Percentiles rank a stretch among this genome's conserved stretches.
Evolutionary conservation across 495 filamentous ascomycete species (phyloP).

Genomic region (Recurvomyces mirabilis): DNA sequence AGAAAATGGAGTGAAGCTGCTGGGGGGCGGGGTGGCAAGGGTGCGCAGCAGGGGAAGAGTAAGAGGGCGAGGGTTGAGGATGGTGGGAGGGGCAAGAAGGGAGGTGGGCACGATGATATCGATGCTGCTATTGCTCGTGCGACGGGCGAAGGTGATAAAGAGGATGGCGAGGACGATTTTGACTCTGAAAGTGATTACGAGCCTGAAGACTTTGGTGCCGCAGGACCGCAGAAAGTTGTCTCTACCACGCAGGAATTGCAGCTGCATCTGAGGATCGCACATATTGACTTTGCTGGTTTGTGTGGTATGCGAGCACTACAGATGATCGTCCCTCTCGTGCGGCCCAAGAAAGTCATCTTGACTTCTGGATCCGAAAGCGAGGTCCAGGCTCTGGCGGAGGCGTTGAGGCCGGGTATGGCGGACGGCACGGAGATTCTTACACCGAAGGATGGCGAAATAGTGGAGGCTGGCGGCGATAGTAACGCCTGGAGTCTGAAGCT

Average conservation of each 20-base stretch:
- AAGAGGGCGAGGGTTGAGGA: conserved; percentile 11
- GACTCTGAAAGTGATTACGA: conserved; percentile 44
- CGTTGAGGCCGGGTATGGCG: conserved; percentile 44
- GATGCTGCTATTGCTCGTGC: conserved; percentile 16
- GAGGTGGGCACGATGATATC: conserved; percentile 10
- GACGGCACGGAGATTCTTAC: conserved; percentile 50
- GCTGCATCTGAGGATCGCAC: conserved; percentile 64
- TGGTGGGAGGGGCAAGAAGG: background rate
- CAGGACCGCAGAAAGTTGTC: conserved; percentile 62
- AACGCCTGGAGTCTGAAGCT: conserved; percentile 95
- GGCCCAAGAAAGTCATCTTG: conserved; percentile 85
- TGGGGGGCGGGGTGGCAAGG: conserved; percentile 2
- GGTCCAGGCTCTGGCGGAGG: conserved; percentile 56
- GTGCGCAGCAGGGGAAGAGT: conserved; percentile 15
- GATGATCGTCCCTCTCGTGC: conserved; percentile 90
- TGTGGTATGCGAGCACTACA: conserved; percentile 86
- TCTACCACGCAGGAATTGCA: conserved; percentile 47
- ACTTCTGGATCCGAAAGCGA: conserved; percentile 69
- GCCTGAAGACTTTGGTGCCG: conserved; percentile 36
- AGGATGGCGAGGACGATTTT: conserved; percentile 36
- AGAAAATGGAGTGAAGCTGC: conserved; percentile 73
- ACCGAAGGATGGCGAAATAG: conserved; percentile 52
- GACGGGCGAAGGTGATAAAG: conserved; percentile 12
- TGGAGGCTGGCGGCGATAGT: conserved; percentile 92
- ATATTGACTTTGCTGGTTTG: conserved; percentile 82